Evolutionary conservation across 345 rosid genomes (phyloP).

Genomic region (Eutrema heterophyllum): DNA sequence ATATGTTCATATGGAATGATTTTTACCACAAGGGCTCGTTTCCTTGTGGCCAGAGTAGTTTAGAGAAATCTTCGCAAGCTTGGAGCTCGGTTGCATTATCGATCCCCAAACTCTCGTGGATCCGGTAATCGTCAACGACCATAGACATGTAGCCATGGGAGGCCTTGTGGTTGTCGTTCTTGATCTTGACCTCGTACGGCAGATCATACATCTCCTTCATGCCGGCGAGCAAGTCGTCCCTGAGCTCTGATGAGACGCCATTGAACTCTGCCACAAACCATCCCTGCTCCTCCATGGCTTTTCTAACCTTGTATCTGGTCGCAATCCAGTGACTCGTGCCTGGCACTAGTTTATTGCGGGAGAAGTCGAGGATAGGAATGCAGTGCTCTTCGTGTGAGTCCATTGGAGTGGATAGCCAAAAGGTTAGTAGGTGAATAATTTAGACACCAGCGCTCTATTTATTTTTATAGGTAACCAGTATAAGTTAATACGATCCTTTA

Average conservation of each 20-base stretch:
- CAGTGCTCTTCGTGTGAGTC: constrained; percentile 6
- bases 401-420: constrained; percentile 3
- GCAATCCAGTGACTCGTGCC: constrained; percentile 43
- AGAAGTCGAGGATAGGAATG: constrained; percentile 29
- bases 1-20: background rate
- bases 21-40: constrained; percentile 51
- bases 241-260: constrained; percentile 30
- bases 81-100: constrained; percentile 43
- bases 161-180: constrained; percentile 54
- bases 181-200: constrained; percentile 51
- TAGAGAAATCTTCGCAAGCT: constrained; percentile 43
- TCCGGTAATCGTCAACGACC: constrained; percentile 45
- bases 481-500: background rate
- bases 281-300: constrained; percentile 65
- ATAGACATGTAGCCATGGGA: constrained; percentile 62
- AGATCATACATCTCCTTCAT: constrained; percentile 58
- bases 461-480: background rate
- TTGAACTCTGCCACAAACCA: constrained; percentile 47
- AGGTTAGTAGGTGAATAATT: background rate
- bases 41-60: constrained; percentile 69
- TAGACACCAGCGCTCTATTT: background rate
- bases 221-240: constrained; percentile 29
- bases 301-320: constrained; percentile 35
- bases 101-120: constrained; percentile 76
- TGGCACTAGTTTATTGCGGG: constrained; percentile 30